These are phyloP conservation scores for Podospora fimiseda DNA, from an alignment of 495 filamentous ascomycete species.

Conservation along the genomic window DNA sequence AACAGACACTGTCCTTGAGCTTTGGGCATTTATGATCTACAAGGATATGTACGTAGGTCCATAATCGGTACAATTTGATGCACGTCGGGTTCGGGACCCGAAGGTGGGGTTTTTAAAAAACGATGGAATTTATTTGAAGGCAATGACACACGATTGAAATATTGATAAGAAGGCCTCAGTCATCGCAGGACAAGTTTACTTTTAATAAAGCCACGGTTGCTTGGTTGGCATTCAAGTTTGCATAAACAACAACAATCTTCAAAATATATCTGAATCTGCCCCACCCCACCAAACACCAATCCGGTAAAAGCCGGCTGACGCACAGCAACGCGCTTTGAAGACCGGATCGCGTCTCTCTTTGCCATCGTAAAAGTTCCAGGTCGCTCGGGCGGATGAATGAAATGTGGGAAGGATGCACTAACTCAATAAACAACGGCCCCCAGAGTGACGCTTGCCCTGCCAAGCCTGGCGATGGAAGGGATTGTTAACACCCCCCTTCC, in stretches of 20 bases:
- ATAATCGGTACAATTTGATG: not conserved
- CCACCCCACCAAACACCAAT: not conserved
- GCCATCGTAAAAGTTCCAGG: not conserved
- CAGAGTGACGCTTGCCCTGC: conserved; percentile 4
- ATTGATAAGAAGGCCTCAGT: no score
- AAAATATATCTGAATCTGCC: not conserved
- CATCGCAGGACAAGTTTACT: no score
- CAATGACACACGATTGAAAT: no score
- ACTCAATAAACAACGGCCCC: conserved; percentile 3
- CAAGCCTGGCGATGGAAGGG: conserved; percentile 2
- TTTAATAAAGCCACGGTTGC: no score
- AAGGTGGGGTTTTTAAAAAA: not conserved
- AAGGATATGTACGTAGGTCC: no score
- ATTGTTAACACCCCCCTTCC: not conserved
- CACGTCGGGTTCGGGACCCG: not conserved
- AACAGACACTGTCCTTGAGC: no score
- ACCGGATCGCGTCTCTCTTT: not conserved
- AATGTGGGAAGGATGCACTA: conserved; percentile 13
- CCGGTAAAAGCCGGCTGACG: not conserved
- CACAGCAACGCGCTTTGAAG: not conserved
- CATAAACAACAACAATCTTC: no score
- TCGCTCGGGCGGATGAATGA: not conserved
- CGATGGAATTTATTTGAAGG: no score
- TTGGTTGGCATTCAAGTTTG: no score
- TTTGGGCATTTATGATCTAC: no score